Percentiles rank a stretch among this genome's conserved stretches.
phyloP scores from a whole-genome alignment of 805 yeast genomes.

The Wickerhamomyces alni region DNA sequence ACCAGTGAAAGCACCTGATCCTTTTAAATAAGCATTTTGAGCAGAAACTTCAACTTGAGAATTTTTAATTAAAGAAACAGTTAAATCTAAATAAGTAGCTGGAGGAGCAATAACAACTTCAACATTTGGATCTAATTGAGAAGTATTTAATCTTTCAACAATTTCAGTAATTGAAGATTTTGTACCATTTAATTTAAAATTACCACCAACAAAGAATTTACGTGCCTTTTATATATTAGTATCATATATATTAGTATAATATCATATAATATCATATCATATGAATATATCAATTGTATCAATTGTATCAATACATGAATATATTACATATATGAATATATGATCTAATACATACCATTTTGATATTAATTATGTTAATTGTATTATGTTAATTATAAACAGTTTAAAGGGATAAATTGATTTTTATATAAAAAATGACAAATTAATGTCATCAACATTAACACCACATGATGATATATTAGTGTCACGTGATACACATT shows the following conservation, averaged over 20 bases:
- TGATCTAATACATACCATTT: neutral
- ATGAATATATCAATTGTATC: no score
- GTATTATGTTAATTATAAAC: no score
- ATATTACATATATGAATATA: no score
- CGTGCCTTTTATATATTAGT: no score
- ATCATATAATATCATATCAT: no score
- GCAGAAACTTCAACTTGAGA: slow-evolving; percentile 77
- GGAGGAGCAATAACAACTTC: slow-evolving; percentile 98
- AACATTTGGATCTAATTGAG: slow-evolving; percentile 68
- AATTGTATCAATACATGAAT: no score
- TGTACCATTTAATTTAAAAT: slow-evolving; percentile 98
- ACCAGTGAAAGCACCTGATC: slow-evolving; percentile 97
- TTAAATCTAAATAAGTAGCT: slow-evolving; percentile 80
- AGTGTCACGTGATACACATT: no score
- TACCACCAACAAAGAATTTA: slow-evolving; percentile 96
- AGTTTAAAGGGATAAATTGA: no score
- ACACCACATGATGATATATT: slow-evolving; percentile 1
- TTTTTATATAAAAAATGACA: no score
- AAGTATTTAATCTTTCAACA: slow-evolving; percentile 75
- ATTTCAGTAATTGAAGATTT: slow-evolving; percentile 78
- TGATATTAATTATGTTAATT: neutral
- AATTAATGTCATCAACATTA: no score
- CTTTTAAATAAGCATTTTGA: slow-evolving; percentile 85
- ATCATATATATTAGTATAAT: no score
- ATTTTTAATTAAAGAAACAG: slow-evolving; percentile 63